Evolutionary conservation across 441 rosid genomes (phyloP).

Genomic region (Isatis lusitanica): DNA sequence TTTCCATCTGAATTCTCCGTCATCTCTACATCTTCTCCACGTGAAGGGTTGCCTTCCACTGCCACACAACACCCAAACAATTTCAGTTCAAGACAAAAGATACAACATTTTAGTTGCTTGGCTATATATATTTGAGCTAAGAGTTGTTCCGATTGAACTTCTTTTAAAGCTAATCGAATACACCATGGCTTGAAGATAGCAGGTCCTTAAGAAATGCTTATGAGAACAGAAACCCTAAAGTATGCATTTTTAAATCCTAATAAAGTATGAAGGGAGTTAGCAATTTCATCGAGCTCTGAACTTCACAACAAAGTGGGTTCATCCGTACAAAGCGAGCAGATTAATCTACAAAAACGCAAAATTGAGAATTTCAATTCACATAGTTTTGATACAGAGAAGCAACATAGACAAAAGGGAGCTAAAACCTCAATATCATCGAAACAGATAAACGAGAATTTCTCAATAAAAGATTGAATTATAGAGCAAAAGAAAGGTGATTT

Average conservation of each 20-base stretch:
- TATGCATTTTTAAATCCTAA: slow-evolving; percentile 1
- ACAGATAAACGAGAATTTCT: neutral
- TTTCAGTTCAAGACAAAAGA: neutral
- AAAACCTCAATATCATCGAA: neutral
- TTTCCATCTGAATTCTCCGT: slow-evolving; percentile 45
- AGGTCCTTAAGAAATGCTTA: neutral
- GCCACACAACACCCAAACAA: slow-evolving; percentile 25
- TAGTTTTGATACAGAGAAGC: neutral
- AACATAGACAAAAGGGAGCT: neutral
- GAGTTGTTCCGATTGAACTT: neutral
- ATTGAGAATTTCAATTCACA: neutral
- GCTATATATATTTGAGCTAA: neutral
- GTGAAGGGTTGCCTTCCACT: slow-evolving; percentile 56
- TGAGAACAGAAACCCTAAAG: neutral
- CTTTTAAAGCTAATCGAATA: neutral
- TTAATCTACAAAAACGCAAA: neutral
- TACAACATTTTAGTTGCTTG: neutral
- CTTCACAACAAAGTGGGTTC: neutral
- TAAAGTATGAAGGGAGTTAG: neutral
- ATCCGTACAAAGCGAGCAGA: neutral
- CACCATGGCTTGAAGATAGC: neutral
- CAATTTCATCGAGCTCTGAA: slow-evolving; percentile 5
- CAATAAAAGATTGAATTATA: neutral
- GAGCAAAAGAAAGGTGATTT: neutral
- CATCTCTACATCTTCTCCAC: slow-evolving; percentile 42